These are phyloP conservation scores for Vigna trinervia DNA, from an alignment of 306 rosid species.

Conservation along the genomic window DNA sequence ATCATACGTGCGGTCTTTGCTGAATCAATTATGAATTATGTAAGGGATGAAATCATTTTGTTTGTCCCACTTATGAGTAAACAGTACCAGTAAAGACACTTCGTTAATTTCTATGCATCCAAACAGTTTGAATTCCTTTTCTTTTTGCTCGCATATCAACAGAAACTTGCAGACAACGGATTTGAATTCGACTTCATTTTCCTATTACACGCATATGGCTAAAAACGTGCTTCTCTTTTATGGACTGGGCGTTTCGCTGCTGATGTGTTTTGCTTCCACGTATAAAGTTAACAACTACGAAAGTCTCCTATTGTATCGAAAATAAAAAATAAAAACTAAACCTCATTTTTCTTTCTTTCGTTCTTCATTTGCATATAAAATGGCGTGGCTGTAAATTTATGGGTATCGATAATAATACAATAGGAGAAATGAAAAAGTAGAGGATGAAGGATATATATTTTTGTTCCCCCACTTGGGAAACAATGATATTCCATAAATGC, in stretches of 20 bases:
- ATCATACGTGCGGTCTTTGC: constrained; percentile 53
- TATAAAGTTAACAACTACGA: neutral
- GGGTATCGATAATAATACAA: neutral
- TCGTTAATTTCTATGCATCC: constrained; percentile 40
- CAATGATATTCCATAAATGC: too few relatives aligned
- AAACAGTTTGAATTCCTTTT: constrained; percentile 39
- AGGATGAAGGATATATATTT: constrained; percentile 10
- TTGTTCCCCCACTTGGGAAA: neutral
- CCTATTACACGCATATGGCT: neutral
- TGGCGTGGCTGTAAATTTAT: neutral
- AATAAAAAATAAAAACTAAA: neutral
- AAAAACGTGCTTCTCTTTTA: constrained; percentile 1
- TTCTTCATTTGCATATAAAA: neutral
- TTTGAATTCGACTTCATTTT: constrained; percentile 28
- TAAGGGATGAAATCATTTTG: constrained; percentile 42
- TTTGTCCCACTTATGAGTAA: constrained; percentile 45
- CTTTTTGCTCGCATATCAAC: constrained; percentile 30
- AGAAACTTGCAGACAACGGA: constrained; percentile 21
- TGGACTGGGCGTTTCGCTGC: neutral
- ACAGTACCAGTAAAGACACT: constrained; percentile 36
- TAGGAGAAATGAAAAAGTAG: constrained; percentile 40
- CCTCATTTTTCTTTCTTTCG: neutral
- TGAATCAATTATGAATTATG: constrained; percentile 43
- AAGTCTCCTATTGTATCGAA: neutral
- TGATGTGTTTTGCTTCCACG: neutral